Evolutionary conservation across 1,139 yeast species (phyloP).

Genomic region (Schizosaccharomyces versatilis): DNA sequence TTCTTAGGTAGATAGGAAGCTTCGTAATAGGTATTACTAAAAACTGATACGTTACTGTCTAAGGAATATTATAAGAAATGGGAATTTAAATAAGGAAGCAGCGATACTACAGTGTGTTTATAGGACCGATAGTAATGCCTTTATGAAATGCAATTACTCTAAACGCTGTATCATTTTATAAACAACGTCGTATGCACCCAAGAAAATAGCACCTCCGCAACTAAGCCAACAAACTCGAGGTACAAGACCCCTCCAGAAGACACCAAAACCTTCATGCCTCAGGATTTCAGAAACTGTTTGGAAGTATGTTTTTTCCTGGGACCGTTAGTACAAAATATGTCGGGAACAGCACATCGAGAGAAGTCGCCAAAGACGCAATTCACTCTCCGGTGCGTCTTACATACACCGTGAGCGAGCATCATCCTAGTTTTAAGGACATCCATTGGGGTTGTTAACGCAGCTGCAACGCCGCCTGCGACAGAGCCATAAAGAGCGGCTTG

Average conservation of each 20-base stretch:
- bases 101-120: not conserved
- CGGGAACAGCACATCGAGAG: constrained; percentile 74
- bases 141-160: not conserved
- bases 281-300: constrained; percentile 27
- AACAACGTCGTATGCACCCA: constrained; percentile 77
- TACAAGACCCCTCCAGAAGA: constrained; percentile 83
- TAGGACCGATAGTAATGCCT: not conserved
- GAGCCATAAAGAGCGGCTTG: constrained; percentile 92
- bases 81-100: too few species aligned
- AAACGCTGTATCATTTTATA: not conserved
- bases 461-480: constrained; percentile 84
- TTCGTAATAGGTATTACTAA: too few species aligned
- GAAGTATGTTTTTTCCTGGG: not conserved
- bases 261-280: constrained; percentile 50
- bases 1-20: too few species aligned
- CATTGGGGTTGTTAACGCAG: constrained; percentile 79
- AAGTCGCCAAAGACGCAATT: constrained; percentile 44
- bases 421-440: constrained; percentile 82
- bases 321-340: constrained; percentile 66
- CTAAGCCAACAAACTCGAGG: constrained; percentile 95
- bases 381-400: constrained; percentile 27
- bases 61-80: too few species aligned
- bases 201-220: constrained; percentile 86
- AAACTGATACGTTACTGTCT: too few species aligned
- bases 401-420: constrained; percentile 42